phyloP scores from a whole-genome alignment of 371 early-diverging fungal species.

The Rhizoclosmatium hyalinum region DNA sequence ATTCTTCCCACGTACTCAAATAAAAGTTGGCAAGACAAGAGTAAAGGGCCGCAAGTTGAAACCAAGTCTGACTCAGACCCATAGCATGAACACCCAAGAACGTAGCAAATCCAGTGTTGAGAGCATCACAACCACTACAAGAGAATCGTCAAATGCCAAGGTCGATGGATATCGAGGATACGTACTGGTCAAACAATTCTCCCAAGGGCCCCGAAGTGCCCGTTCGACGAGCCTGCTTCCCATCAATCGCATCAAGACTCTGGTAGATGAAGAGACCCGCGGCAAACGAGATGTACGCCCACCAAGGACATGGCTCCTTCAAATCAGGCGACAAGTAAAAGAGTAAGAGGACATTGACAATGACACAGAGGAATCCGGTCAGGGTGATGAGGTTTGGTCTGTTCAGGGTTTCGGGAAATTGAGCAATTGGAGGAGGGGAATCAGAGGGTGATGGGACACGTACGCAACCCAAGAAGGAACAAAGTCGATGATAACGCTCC shows the following conservation, averaged over 20 bases:
- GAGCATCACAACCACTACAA: slow-evolving; percentile 82
- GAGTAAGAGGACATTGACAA: slow-evolving; percentile 74
- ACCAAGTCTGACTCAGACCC: slow-evolving; percentile 78
- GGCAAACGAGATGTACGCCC: slow-evolving; percentile 90
- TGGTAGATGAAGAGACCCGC: slow-evolving; percentile 92
- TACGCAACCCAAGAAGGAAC: slow-evolving; percentile 95
- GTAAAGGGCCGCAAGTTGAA: slow-evolving; percentile 49
- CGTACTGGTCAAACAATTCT: slow-evolving; percentile 80
- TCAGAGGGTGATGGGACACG: slow-evolving; percentile 45
- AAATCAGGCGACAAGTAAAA: slow-evolving; percentile 77
- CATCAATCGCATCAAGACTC: slow-evolving; percentile 98
- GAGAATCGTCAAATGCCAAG: slow-evolving; percentile 41
- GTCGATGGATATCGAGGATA: background rate
- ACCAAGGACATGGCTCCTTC: slow-evolving; percentile 75
- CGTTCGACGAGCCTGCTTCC: slow-evolving; percentile 96
- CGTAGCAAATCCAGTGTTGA: slow-evolving; percentile 83
- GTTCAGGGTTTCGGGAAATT: background rate
- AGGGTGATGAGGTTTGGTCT: slow-evolving; percentile 98
- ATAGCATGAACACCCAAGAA: slow-evolving; percentile 84
- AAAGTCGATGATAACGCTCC: slow-evolving; percentile 74
- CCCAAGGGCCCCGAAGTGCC: slow-evolving; percentile 94
- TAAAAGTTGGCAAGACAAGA: slow-evolving; percentile 77
- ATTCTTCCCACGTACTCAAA: slow-evolving; percentile 94
- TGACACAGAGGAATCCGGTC: slow-evolving; percentile 87
- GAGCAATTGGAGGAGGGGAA: background rate